Base-by-base conservation (phyloP, 192 early-diverging fungal species). In the Backusella mclennaniae region DNA sequence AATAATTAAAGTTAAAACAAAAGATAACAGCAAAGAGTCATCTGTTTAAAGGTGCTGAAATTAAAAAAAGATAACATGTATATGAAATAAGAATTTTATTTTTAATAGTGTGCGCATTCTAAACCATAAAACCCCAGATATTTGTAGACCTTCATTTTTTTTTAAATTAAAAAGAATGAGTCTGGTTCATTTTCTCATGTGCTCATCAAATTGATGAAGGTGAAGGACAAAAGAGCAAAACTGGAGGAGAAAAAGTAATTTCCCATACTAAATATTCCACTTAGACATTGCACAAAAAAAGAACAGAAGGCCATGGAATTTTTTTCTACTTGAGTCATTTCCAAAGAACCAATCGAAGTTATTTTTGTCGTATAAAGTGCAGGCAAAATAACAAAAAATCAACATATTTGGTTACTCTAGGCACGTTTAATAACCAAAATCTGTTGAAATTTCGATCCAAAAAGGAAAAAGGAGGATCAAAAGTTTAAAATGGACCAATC, bases 391-490 rank as follows among this genome's bases (percentile, higher is more conserved):
- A 23, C 4, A 63, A 63, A 63, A 63, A 63, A 56, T 14, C 12
- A 63, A 29, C 56, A 29, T 63, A 14, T 63, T 63, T 63, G 56
- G 56, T 63, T 63, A 63, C 8, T 12, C 4, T 4, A 63, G 29
- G 56, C 56, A 63, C 26, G 56, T 29, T 63, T 63, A 63, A 63
- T 63, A 29, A 63, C 11, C 23, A 63, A 23, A 56, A 56, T 56
- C 53, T 63, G 23, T 29, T 63, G 56, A 63, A 29, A 29, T 63
- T 63, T 29, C 4, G 56, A 63, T 63, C 26, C 23, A 63, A 23
- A 63, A 63, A 63, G 26, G 11, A 63, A 63, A 63, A 63, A 63
- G 26, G 23, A 63, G 56, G 56, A 63, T 63, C 56, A 63, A 63
- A 63, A 63, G 56, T 63, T 63, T 63, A 63, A 26, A 26, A 63